Conservation (phyloP, 805 yeast species). For the Kuraishia borneana region DNA sequence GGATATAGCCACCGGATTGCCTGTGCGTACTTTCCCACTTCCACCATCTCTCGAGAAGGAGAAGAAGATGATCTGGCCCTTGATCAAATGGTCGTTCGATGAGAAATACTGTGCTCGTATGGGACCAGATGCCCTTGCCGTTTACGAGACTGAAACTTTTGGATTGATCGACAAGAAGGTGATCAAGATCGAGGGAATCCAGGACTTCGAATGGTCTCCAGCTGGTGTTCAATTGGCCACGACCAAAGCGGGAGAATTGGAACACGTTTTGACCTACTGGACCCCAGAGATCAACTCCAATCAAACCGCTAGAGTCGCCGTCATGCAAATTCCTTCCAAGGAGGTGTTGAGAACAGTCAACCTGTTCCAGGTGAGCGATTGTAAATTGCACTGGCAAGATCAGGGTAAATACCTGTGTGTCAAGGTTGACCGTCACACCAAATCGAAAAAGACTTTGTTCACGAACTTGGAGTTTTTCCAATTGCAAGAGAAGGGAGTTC, state of each 20-base stretch:
- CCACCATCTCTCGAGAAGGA: conserved; percentile 60
- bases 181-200: conserved; percentile 71
- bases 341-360: conserved; percentile 82
- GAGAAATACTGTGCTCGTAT: conserved; percentile 91
- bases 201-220: conserved; percentile 94
- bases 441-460: conserved; percentile 84
- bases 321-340: conserved; percentile 80
- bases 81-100: conserved; percentile 90
- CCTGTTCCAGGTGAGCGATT: conserved; percentile 87
- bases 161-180: conserved; percentile 78
- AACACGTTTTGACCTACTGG: conserved; percentile 82
- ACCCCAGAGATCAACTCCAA: conserved; percentile 79
- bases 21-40: conserved; percentile 83
- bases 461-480: conserved; percentile 89
- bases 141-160: conserved; percentile 74
- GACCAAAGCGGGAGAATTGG: conserved; percentile 38
- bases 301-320: conserved; percentile 89
- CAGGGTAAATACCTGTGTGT: conserved; percentile 78
- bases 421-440: conserved; percentile 94
- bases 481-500: conserved; percentile 77
- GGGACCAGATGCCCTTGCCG: conserved; percentile 85
- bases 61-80: conserved; percentile 84
- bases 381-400: conserved; percentile 89
- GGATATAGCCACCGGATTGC: conserved; percentile 78
- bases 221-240: conserved; percentile 62